A percentile compares a stretch with the other conserved stretches of the same genome.
Evolutionary conservation across 2,329 filamentous ascomycete genomes (phyloP).

Genomic region (Verticillium dahliae): DNA sequence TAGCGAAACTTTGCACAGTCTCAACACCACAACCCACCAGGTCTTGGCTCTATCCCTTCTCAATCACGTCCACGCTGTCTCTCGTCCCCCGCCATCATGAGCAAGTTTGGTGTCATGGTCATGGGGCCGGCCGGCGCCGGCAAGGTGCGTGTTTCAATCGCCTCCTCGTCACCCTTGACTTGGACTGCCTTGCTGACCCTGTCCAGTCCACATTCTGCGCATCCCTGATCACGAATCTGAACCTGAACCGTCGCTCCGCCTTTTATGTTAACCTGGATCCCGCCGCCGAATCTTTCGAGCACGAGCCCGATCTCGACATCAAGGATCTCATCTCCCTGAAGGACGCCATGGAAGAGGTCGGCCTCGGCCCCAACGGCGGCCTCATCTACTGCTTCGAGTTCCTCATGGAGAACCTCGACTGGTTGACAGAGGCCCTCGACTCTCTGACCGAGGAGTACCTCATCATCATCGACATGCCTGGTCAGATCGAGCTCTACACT

Average conservation of each 20-base stretch:
- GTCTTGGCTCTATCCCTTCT: background rate
- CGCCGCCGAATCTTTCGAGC: constrained; percentile 86
- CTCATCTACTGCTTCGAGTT: constrained; percentile 97
- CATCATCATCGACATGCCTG: constrained; percentile 97
- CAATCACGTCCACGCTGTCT: background rate
- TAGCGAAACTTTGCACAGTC: background rate
- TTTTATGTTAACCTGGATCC: constrained; percentile 99
- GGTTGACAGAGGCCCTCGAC: constrained; percentile 78
- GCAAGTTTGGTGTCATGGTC: constrained; percentile 89
- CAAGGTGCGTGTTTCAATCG: constrained; percentile 50
- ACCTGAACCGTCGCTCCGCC: constrained; percentile 83
- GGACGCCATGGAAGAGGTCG: constrained; percentile 95
- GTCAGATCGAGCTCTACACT: constrained; percentile 97
- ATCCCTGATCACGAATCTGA: constrained; percentile 85
- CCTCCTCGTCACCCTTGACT: background rate
- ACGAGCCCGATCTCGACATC: constrained; percentile 90
- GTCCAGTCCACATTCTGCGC: constrained; percentile 84
- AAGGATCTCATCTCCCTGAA: constrained; percentile 89
- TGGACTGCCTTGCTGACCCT: background rate
- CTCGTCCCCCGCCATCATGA: constrained; percentile 49
- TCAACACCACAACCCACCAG: background rate
- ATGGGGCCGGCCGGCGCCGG: constrained; percentile 96
- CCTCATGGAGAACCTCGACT: constrained; percentile 89
- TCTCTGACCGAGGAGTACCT: constrained; percentile 88
- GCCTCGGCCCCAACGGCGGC: constrained; percentile 83